Conservation (phyloP, 1,284 basidiomycete genomes). For the Chalciporus sp. region DNA sequence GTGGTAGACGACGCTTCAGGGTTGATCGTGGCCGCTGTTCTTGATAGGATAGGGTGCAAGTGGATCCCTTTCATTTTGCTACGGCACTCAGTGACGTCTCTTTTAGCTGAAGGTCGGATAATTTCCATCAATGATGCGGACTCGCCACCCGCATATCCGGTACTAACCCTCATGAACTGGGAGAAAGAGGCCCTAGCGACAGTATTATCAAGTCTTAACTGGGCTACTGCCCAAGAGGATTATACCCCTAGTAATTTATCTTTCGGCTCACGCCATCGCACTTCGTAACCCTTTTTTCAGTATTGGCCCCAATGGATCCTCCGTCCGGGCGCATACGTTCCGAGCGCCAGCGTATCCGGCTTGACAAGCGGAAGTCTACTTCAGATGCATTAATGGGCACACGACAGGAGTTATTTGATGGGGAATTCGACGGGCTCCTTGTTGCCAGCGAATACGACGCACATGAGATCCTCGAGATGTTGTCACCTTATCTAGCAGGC, state of each 20-base stretch:
- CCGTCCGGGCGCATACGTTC: constrained; percentile 58
- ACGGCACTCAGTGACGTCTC: background rate
- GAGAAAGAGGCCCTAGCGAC: constrained; percentile 56
- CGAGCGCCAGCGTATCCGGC: constrained; percentile 67
- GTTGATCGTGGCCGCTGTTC: constrained; percentile 80
- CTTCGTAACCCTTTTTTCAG: constrained; percentile 35
- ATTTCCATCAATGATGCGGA: constrained; percentile 90
- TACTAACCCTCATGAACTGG: constrained; percentile 88
- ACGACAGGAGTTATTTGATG: constrained; percentile 82
- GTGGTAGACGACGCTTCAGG: constrained; percentile 94
- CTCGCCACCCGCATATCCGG: constrained; percentile 90
- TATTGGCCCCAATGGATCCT: constrained; percentile 59
- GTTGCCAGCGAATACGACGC: constrained; percentile 88
- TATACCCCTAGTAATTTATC: constrained; percentile 64
- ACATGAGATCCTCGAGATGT: constrained; percentile 74
- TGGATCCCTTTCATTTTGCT: background rate
- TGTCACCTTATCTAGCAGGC: constrained; percentile 80
- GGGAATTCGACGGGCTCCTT: constrained; percentile 88
- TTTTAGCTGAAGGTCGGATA: constrained; percentile 74
- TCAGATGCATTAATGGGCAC: constrained; percentile 61
- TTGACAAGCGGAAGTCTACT: constrained; percentile 72
- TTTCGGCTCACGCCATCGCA: background rate
- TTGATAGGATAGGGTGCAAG: constrained; percentile 87
- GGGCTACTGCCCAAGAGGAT: constrained; percentile 86
- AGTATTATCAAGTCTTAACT: constrained; percentile 78